Base-by-base conservation (phyloP, 805 yeast genomes). In the Torulaspora delbrueckii region DNA sequence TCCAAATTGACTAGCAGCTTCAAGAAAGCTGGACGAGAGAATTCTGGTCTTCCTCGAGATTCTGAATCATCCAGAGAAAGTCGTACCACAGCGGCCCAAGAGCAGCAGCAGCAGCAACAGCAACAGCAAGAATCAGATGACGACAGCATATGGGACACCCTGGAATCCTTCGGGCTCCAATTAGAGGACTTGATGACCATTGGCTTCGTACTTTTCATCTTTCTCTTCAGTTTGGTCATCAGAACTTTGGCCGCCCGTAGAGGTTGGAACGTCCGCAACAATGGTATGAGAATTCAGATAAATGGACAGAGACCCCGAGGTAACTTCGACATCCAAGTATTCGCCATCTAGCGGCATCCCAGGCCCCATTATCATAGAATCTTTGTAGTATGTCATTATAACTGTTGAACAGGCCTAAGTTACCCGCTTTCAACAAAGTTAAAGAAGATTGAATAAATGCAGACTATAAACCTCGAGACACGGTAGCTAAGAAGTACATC, bases 201-300 rank as follows among this genome's bases (percentile, higher is more conserved):
- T 13, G 47, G 46, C 2, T 45, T 57, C 23, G 47, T 60, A 18
- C 38, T 54, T 1, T 35, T 54, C 8, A 43, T 60, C 3, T 48
- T 61, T 4, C 34, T 55, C 5, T 45, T 48, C 18, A 51, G 57
- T 18, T 36, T 54, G 24, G 37, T 56, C 4, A 16, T 60, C n/a
- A 49, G 63, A 26, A 47, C 48, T 6, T 5, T 59, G 4, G 63
- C 58, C 2, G 48, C 45, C 4, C 47, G 60, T 22, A 46, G 58
- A 22, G 60, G 59, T 10, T 59, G 63, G 64, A 59, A 60, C 37
- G 52, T 62, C n/a, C 44, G 57, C 14, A 36, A 59, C 14, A 59
- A 48, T 18, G 45, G 44, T 28, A 35, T 44, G 46, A 39, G 42
- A 8, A 26, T 48, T 28, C 52, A 39, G 27, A 38, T 48, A 16